Base-by-base conservation (phyloP, 305 asterid genomes). In the Fraxinus albicans region DNA sequence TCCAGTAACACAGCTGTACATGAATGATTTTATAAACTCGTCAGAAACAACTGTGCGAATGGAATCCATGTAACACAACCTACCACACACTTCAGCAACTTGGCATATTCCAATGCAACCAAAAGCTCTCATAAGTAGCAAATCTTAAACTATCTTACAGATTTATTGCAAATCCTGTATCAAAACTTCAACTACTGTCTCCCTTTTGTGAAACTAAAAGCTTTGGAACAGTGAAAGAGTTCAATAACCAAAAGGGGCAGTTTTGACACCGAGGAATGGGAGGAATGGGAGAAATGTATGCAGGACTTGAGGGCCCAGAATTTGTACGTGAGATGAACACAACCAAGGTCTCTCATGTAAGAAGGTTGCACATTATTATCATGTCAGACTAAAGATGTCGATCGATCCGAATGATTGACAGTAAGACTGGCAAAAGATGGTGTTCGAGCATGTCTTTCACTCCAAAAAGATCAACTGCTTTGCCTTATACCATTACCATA, bases 21-120 rank as follows among this genome's bases (percentile, higher is more conserved):
- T 50, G 25, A 81, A 82, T 44, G 83, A 86, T 72, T 85, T 80
- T 35, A 72, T 53, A 58, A 79, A 80, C 67, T 73, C 74, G 79
- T 79, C 83, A 77, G 80, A 83, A 82, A 35, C 86, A 83, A 58
- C 42, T 73, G 60, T 78, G 77, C 29, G 58, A 79, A 79, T 34
- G 63, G 80, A 73, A 73, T 29, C 44, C 76, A 50, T 79, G 77
- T 33, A 15, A 70, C 76, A 70, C 23, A 6, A 70, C 1, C 38
- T 70, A 17, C 69, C 72, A 38, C 35, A 63, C 40, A 76, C 36
- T 78, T 73, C 85, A 50, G 76, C 84, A 81, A 77, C 76, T 65
- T 53, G 55, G 73, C 40, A 77, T 79, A 73, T 35, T 76, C 80
- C 76, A 77, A 29, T 77, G 19, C 77, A 40, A 42, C 60, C 55